phyloP scores from a whole-genome alignment of 2,329 filamentous ascomycete genomes.

The Alternaria novae-zelandiae region DNA sequence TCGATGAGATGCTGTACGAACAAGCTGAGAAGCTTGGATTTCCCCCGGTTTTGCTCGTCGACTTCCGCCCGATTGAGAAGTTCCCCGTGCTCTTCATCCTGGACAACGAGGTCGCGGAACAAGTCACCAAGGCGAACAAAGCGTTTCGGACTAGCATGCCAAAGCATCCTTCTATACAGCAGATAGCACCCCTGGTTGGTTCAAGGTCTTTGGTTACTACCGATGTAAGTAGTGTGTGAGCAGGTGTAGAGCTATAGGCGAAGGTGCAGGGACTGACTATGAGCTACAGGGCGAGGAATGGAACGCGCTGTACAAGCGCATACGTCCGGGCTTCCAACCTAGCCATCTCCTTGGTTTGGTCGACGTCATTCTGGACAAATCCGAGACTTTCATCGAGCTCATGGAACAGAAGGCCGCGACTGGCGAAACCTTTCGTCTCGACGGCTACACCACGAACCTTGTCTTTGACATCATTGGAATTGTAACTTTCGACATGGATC shows the following conservation, averaged over 20 bases:
- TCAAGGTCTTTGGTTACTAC: conserved; percentile 24
- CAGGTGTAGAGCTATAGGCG: neutral
- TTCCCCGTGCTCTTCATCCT: conserved; percentile 20
- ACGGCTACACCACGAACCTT: conserved; percentile 21
- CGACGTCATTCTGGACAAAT: conserved; percentile 35
- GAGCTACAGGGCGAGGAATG: neutral
- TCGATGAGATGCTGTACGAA: conserved; percentile 28
- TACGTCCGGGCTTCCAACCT: conserved; percentile 21
- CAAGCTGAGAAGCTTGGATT: conserved; percentile 21
- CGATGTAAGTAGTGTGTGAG: conserved; percentile 15
- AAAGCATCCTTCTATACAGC: conserved; percentile 24
- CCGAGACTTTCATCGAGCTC: conserved; percentile 27
- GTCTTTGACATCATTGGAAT: conserved; percentile 31
- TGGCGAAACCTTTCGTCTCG: conserved; percentile 16
- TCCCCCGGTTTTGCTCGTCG: conserved; percentile 23
- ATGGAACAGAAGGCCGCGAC: conserved; percentile 20
- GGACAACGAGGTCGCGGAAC: conserved; percentile 25
- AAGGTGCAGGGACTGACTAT: neutral
- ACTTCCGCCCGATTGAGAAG: conserved; percentile 24
- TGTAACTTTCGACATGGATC: conserved; percentile 23
- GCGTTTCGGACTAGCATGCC: conserved; percentile 19
- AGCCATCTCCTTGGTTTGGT: conserved; percentile 20
- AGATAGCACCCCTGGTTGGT: conserved; percentile 20
- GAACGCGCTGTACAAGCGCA: conserved; percentile 11
- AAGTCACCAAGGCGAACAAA: conserved; percentile 23